Conservation (phyloP, 2,329 filamentous ascomycete species). For the Phaeosphaeriaceae sp. region DNA sequence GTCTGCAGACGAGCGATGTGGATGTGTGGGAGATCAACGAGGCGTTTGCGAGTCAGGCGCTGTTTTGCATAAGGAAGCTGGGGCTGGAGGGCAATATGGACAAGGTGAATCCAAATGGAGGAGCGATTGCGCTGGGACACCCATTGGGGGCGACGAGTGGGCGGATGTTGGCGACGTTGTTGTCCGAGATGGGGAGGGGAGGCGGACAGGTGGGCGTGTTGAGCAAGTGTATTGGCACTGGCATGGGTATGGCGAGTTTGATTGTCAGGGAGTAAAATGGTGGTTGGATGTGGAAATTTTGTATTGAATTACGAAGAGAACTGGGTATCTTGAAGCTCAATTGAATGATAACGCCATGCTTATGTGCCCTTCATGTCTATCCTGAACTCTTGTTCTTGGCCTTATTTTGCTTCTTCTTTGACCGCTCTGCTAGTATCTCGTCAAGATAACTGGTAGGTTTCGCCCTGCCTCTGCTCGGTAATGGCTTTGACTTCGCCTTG, state of each 20-base stretch:
- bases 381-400: constrained; percentile 5
- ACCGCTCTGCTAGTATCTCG: constrained; percentile 57
- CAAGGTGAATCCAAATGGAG: constrained; percentile 88
- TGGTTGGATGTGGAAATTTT: too few relatives aligned
- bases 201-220: constrained; percentile 81
- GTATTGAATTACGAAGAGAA: neutral
- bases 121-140: constrained; percentile 92
- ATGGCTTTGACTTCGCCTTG: constrained; percentile 13
- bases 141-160: constrained; percentile 89
- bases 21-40: constrained; percentile 95
- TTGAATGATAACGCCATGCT: neutral
- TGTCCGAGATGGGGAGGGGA: constrained; percentile 71
- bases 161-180: constrained; percentile 76
- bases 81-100: constrained; percentile 72
- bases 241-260: constrained; percentile 62
- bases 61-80: constrained; percentile 75
- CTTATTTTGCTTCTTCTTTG: constrained; percentile 58
- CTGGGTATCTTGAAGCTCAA: neutral
- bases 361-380: neutral
- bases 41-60: constrained; percentile 69
- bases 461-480: constrained; percentile 24
- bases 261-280: constrained; percentile 54
- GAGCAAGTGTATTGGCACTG: constrained; percentile 77
- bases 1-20: constrained; percentile 72
- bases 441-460: constrained; percentile 62